phyloP scores from a whole-genome alignment of 345 rosid species.

The Hevea brasiliensis region DNA sequence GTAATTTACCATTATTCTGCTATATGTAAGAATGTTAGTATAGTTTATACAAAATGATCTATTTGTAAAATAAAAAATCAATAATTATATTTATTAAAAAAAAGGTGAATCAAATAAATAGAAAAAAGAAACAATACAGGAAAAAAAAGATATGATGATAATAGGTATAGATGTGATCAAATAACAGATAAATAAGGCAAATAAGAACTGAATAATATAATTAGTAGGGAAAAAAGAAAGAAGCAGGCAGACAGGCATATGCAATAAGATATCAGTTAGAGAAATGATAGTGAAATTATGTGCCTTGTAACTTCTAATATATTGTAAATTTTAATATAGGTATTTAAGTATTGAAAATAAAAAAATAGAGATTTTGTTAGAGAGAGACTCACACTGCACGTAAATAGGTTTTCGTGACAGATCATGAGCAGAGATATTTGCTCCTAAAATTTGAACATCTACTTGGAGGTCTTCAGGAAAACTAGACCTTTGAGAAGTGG shows the following conservation, averaged over 20 bases:
- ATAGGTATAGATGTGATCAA: not conserved
- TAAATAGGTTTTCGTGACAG: slow-evolving; percentile 97
- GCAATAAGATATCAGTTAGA: not conserved
- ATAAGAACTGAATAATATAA: not conserved
- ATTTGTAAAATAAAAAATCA: not conserved
- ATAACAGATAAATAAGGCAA: not conserved
- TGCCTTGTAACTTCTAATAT: not conserved
- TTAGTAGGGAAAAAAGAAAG: not conserved
- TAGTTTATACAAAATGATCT: no score
- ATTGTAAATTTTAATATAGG: not conserved
- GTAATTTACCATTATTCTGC: not conserved
- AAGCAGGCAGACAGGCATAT: not conserved
- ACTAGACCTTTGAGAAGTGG: slow-evolving; percentile 46
- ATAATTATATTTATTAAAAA: not conserved
- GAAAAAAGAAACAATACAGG: no score
- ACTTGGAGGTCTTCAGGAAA: slow-evolving; percentile 52
- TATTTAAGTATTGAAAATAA: no score
- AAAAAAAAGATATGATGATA: not conserved
- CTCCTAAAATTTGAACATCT: slow-evolving; percentile 80
- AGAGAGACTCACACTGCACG: slow-evolving; percentile 44
- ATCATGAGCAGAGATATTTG: slow-evolving; percentile 96
- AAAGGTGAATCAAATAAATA: not conserved
- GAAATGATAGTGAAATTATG: not conserved
- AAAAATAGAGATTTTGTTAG: not conserved
- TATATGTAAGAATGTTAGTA: no score